Conservation (phyloP, 192 early-diverging fungal species). For the Funneliformis geosporum region DNA sequence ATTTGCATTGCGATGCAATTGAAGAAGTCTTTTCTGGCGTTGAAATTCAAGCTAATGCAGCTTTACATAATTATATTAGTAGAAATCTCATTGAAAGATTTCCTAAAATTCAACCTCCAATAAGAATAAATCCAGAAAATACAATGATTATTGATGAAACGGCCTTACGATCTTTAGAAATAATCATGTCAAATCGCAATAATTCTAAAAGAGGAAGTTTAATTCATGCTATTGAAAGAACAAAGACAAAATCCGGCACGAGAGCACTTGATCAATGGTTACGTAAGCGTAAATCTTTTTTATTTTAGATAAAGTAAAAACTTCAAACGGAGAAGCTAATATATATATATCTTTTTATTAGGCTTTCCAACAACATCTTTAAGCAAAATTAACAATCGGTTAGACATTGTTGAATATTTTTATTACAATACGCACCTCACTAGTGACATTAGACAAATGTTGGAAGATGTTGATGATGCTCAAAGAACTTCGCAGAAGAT, state of each 20-base stretch:
- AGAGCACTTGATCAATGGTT: constrained; percentile 74
- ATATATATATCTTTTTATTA: constrained; percentile 17
- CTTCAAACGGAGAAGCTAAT: not conserved
- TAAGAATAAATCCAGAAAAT: constrained; percentile 51
- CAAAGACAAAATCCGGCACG: constrained; percentile 77
- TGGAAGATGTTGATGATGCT: constrained; percentile 64
- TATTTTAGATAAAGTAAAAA: not conserved
- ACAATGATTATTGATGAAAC: constrained; percentile 80
- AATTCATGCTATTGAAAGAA: constrained; percentile 70
- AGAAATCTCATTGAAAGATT: constrained; percentile 66
- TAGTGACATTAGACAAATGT: constrained; percentile 46
- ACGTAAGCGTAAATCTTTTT: constrained; percentile 30
- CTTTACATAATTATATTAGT: constrained; percentile 71
- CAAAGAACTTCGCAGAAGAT: constrained; percentile 71
- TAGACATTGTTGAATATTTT: constrained; percentile 79
- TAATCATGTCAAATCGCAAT: constrained; percentile 60
- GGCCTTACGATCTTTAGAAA: constrained; percentile 76
- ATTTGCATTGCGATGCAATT: constrained; percentile 35
- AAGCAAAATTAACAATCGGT: constrained; percentile 64
- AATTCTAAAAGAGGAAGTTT: constrained; percentile 63
- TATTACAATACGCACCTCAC: constrained; percentile 54
- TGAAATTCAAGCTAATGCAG: constrained; percentile 45
- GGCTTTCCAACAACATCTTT: constrained; percentile 68
- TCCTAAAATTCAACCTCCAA: constrained; percentile 66
- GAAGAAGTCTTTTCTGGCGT: constrained; percentile 2